Base-by-base conservation (phyloP, 345 rosid species). In the Eutrema heterophyllum region DNA sequence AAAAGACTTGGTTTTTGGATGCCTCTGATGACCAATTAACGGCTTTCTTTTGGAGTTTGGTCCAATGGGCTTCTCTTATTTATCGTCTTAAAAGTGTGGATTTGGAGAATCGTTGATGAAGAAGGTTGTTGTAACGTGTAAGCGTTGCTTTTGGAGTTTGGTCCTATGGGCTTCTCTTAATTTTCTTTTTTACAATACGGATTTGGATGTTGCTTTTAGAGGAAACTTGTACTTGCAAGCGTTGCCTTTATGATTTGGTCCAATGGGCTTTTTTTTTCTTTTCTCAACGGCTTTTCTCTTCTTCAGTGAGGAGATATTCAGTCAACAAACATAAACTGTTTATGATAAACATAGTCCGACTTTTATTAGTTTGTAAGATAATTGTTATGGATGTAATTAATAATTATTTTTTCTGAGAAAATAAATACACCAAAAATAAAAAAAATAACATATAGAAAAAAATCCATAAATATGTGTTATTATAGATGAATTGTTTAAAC, bases 131-230 rank as follows among this genome's bases (percentile, higher is more conserved):
- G 32, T 29, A 29, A 29, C 32, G 3, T 29, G 32, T 29, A 29
- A 29, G 32, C 32, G 32, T 52, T 35, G 18, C n/a, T 67, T 67
- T 14, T 41, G 32, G 63, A 54, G 3, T 54, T 51, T 13, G 45
- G 18, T 72, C 76, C 63, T 52, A 3, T 51, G 45, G 76, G 69
- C 69, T 72, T 62, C 38, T 38, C 8, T 24, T 60, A 7, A 35
- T 24, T 18, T 16, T 56, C 16, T 4, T 50, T 60, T 18, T 70
- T 0, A 2, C 27, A 13, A 11, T 9, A 46, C 16, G 27, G 56
- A 60, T 39, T 46, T 48, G 7, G 50, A 29, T 3, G 32, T 29
- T 29, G 32, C 32, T 29, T 29, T 29, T 29, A 29, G 32, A 29
- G 32, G 35, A 26, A 38, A 15, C n/a, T 38, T 39, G 67, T 43